phyloP scores from a whole-genome alignment of 495 filamentous ascomycete species.

The Hypoxylon cercidicola region DNA sequence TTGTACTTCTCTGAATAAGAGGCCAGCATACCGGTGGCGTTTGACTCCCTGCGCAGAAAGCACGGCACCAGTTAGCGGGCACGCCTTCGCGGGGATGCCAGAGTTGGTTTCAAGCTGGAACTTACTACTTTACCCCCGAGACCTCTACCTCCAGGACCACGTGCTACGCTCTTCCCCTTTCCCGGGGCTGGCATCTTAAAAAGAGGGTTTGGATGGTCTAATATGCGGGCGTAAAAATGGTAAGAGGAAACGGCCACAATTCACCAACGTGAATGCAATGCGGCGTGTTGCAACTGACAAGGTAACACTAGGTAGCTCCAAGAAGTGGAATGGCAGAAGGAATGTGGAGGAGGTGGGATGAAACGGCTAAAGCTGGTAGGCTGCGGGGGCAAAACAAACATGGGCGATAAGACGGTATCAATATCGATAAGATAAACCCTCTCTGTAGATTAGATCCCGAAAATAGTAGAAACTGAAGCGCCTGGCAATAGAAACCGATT shows the following conservation, averaged over 20 bases:
- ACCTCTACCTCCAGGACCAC: slow-evolving; percentile 37
- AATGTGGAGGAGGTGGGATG: neutral
- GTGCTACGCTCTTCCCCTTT: slow-evolving; percentile 9
- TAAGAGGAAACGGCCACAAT: neutral
- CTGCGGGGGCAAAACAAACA: neutral
- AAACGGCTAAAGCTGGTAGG: neutral
- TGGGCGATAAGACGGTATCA: neutral
- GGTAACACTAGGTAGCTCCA: neutral
- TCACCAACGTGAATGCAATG: neutral
- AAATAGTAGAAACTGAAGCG: no score
- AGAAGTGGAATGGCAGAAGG: no score
- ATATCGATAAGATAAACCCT: slow-evolving; percentile 6
- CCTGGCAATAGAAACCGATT: no score
- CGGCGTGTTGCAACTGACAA: neutral
- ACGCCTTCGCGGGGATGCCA: neutral
- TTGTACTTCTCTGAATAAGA: neutral
- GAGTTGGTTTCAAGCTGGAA: neutral
- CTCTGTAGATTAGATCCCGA: neutral
- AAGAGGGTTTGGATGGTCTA: neutral
- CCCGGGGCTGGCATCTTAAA: slow-evolving; percentile 22
- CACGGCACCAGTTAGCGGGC: slow-evolving; percentile 22
- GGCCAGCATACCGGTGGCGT: slow-evolving; percentile 40
- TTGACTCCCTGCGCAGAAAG: slow-evolving; percentile 36
- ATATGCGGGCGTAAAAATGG: neutral
- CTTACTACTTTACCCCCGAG: slow-evolving; percentile 45